Evolutionary conservation across 495 filamentous ascomycete genomes (phyloP).

Genomic region (Penicillium coffeae): DNA sequence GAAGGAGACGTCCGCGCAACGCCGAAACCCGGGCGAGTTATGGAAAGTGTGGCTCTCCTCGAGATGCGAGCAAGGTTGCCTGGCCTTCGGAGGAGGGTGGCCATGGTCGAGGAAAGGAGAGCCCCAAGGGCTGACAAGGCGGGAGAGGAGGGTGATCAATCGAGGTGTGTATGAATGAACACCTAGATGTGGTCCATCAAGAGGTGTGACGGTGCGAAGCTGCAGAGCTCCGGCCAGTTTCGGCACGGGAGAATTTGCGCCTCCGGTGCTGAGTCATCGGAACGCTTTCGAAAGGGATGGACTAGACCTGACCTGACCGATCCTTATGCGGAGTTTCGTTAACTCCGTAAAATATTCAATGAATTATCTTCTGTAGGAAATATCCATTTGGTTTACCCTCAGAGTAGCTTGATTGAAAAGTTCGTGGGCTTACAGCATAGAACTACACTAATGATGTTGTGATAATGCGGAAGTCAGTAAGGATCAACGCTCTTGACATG

Average conservation of each 20-base stretch:
- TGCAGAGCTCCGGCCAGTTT: constrained; percentile 23
- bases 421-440: too few relatives aligned
- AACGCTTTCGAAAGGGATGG: constrained; percentile 9
- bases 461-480: too few relatives aligned
- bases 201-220: constrained; percentile 21
- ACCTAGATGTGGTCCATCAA: constrained; percentile 26
- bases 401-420: too few relatives aligned
- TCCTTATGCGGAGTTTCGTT: too few relatives aligned
- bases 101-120: constrained; percentile 52
- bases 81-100: constrained; percentile 62
- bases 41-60: constrained; percentile 46
- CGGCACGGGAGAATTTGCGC: constrained; percentile 23
- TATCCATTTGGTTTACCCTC: too few relatives aligned
- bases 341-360: too few relatives aligned
- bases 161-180: constrained; percentile 19
- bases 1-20: constrained; percentile 33
- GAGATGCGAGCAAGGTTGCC: constrained; percentile 61
- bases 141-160: constrained; percentile 25
- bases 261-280: constrained; percentile 25
- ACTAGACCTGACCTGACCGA: constrained; percentile 6
- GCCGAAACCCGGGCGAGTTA: constrained; percentile 39
- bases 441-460: too few relatives aligned
- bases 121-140: constrained; percentile 32
- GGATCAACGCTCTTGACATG: too few relatives aligned
- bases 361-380: too few relatives aligned